These are phyloP conservation scores for Talaromyces atroroseus DNA, from an alignment of 2,329 filamentous ascomycete species.

Conservation along the genomic window DNA sequence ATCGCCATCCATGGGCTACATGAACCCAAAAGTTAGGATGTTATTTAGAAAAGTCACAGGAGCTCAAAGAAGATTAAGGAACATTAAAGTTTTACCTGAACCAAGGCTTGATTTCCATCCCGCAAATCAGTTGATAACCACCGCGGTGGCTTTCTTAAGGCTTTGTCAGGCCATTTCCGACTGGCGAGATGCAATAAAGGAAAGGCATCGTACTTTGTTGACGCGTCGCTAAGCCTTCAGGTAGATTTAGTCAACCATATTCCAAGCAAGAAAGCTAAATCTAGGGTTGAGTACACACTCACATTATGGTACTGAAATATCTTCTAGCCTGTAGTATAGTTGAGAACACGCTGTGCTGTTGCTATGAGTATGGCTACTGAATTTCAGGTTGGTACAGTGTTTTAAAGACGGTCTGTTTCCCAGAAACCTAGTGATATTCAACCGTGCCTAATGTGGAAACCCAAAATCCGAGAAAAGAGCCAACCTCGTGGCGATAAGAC, in stretches of 20 bases:
- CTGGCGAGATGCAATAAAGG: conserved; percentile 44
- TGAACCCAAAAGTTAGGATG: conserved; percentile 30
- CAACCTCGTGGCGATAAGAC: background rate
- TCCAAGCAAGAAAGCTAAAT: background rate
- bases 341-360: too few relatives aligned
- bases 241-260: background rate
- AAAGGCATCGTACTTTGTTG: conserved; percentile 43
- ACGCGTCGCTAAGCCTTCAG: conserved; percentile 45
- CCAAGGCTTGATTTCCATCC: conserved; percentile 89
- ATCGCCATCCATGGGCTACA: conserved; percentile 61
- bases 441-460: background rate
- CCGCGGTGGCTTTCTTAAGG: conserved; percentile 74
- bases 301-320: background rate
- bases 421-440: background rate
- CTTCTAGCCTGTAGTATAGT: background rate
- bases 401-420: background rate
- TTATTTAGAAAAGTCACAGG: background rate
- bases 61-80: background rate
- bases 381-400: background rate
- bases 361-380: background rate
- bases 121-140: conserved; percentile 86
- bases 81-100: conserved; percentile 83
- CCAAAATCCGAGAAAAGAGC: background rate
- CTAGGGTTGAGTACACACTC: background rate
- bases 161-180: conserved; percentile 72